Evolutionary conservation across 345 rosid genomes (phyloP), one percentile per base, ranked within the genome.

Genomic region (Gynandropsis gynandra): DNA sequence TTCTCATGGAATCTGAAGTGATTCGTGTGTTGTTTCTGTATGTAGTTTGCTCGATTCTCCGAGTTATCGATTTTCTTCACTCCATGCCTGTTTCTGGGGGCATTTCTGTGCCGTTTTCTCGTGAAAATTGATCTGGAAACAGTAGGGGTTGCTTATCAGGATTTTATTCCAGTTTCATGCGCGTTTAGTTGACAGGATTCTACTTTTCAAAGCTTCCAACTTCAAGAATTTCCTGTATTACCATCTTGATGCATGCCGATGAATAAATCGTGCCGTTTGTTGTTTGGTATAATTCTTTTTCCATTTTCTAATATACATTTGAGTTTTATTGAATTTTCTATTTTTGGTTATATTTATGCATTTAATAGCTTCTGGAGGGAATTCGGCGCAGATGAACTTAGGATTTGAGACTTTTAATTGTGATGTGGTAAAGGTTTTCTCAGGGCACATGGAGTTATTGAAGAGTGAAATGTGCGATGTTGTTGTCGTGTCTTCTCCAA

Each of bases 391-490:
- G 16, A 16, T 41, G 7, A 32, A 15, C 10, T 50, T 17, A 42
- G 15, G 29, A 24, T 44, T 38, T 52, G 36, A 42, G 44, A 8
- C 47, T 27, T 58, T 43, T 0, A 4, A 5, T 4, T 10, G n/a
- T 50, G 42, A 20, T 65, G 15, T 46, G 53, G 17, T 54, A 0
- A 59, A 89, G 97, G 85, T 81, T 5, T 90, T 81, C 68, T 66
- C 95, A 16, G 81, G 87, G 62, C 98, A 87, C 69, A 45, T 61
- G 37, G 92, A 83, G 74, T 68, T 90, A 13, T 54, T 90, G 9
- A 83, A 87, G 52, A 80, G 95, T 59, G 77, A 86, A 58, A 50
- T 80, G 10, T 90, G 98, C 19, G 92, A 90, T 55, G 96, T 80
- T 16, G 69, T 80, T 44, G 77, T 87, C 39, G 85, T 90, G 10